Evolutionary conservation across 2,329 filamentous ascomycete species (phyloP), one percentile per base, ranked within the genome.

Genomic region (Colletotrichum somersetense): DNA sequence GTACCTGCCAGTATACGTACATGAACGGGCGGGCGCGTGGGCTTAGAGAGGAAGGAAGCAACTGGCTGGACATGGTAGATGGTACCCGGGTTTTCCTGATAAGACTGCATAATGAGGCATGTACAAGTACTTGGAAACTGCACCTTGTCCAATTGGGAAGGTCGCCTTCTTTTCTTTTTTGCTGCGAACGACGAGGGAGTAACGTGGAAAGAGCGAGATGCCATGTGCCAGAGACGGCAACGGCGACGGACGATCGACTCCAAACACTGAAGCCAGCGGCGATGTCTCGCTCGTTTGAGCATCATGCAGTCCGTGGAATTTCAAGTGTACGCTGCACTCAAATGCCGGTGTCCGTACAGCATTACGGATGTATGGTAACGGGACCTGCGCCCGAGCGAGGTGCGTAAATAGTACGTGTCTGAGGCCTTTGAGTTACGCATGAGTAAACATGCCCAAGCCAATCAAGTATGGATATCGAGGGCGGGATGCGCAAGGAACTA

Each of bases 1-100:
- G 44, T 46, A 46, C 20, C 44, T 46, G 20, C 44, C 44, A 20
- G 44, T 46, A 26, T 26, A 26, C 26, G 7, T 46, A 46, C 44
- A 46, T 46, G 44, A 46, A 42, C 40, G 40, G 40, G 40, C 16
- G 40, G 40, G 40, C 40, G 16, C 52, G 57, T 33, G 48, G 16
- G 40, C 14, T 42, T 42, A 44, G 57, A 46, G 53, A 61, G 44
- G 44, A 69, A 69, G 53, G 66, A 64, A 42, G 42, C 53, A 3
- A 12, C 23, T 50, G n/a, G n/a, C 48, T 6, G 23, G 11, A 3
- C n/a, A 52, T 26, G 48, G 48, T 23, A 26, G n/a, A 12, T 4
- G 53, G 42, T 18, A 58, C 42, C 14, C 2, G 30, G 44, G 14
- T 33, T 8, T 7, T 7, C 11, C 16, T 16, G 16, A 1, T 20